Percentiles rank a stretch among this genome's conserved stretches.
Conservation (phyloP, 495 filamentous ascomycete genomes). For the Apodospora peruviana region DNA sequence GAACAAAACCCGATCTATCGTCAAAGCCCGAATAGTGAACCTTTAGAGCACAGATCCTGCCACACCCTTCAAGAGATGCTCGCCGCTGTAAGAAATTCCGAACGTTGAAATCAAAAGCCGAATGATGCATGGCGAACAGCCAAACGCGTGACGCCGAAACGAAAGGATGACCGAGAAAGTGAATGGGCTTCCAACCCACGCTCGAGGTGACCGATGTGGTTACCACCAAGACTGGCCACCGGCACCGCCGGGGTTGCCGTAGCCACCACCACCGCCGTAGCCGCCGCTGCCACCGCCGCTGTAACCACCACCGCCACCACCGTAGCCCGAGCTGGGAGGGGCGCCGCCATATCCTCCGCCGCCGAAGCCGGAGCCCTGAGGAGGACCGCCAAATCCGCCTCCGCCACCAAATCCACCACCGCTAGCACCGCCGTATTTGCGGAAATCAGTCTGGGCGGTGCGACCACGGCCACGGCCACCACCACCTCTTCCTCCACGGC, state of each 20-base stretch:
- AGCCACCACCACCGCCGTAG: slow-evolving; percentile 36
- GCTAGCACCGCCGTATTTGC: slow-evolving; percentile 63
- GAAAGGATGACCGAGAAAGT: slow-evolving; percentile 9
- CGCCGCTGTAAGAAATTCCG: slow-evolving; percentile 25
- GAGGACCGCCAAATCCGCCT: slow-evolving; percentile 43
- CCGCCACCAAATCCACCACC: slow-evolving; percentile 48
- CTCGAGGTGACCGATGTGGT: slow-evolving; percentile 16
- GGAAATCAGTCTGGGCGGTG: slow-evolving; percentile 78
- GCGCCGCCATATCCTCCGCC: slow-evolving; percentile 54
- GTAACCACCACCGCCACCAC: slow-evolving; percentile 47
- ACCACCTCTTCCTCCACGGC: slow-evolving; percentile 65
- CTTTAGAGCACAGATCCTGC: slow-evolving; percentile 20
- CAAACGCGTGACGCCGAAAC: too few relatives aligned
- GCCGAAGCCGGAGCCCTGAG: slow-evolving; percentile 60
- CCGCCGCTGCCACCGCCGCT: slow-evolving; percentile 58
- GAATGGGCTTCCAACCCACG: slow-evolving; percentile 6
- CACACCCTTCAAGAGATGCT: slow-evolving; percentile 18
- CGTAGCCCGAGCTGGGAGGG: slow-evolving; percentile 36
- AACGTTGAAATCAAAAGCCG: slow-evolving; percentile 15
- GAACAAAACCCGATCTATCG: slow-evolving; percentile 30
- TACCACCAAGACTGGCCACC: slow-evolving; percentile 95
- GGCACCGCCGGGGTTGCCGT: slow-evolving; percentile 77
- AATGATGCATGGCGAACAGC: too few relatives aligned
- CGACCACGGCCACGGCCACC: slow-evolving; percentile 60
- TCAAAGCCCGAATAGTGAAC: slow-evolving; percentile 20